Conservation (phyloP, 2,329 filamentous ascomycete species). For the Alternaria triticina region DNA sequence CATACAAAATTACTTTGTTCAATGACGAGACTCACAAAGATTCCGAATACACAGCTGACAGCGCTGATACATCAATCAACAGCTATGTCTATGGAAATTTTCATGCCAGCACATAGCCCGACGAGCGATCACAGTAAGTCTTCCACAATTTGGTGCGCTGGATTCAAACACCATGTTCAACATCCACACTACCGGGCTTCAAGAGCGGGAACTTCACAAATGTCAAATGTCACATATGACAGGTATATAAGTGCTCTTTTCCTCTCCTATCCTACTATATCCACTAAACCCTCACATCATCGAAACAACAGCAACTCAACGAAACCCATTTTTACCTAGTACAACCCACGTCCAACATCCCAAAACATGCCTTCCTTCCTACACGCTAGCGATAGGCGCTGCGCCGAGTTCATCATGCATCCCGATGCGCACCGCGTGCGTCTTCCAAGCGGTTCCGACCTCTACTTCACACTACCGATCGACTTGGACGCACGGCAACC, state of each 20-base stretch:
- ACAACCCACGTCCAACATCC: background rate
- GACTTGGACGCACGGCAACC: background rate
- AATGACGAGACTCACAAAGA: background rate
- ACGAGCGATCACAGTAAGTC: background rate
- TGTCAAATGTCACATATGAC: background rate
- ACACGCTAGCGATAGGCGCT: background rate
- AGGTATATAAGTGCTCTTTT: background rate
- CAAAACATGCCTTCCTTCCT: background rate
- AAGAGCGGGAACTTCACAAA: background rate
- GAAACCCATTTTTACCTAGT: background rate
- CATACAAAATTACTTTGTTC: background rate
- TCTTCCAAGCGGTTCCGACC: background rate
- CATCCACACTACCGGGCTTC: background rate
- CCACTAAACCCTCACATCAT: background rate
- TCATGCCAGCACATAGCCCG: background rate
- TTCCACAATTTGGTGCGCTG: background rate
- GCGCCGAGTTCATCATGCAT: background rate
- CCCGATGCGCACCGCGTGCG: background rate
- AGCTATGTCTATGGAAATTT: background rate
- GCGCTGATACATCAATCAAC: accelerated
- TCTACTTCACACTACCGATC: slow-evolving; percentile 8
- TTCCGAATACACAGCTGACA: accelerated
- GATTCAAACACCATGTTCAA: background rate
- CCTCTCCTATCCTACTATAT: background rate
- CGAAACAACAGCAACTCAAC: background rate